Evolutionary conservation across 2,329 filamentous ascomycete genomes (phyloP).

Genomic region (Pseudonectria foliicola): DNA sequence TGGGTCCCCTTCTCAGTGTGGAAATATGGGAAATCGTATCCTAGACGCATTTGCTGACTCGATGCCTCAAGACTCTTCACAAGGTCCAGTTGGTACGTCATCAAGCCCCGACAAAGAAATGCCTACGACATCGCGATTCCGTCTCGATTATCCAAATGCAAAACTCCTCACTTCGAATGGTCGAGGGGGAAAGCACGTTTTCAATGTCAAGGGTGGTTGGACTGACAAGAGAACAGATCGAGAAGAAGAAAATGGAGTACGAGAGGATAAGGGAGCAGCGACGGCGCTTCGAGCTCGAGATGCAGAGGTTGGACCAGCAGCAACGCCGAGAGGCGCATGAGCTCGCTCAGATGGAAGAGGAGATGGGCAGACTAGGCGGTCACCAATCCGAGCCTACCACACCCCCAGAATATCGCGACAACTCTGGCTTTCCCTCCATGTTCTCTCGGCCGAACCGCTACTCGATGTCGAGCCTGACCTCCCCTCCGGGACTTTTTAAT

Average conservation of each 20-base stretch:
- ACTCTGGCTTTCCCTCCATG: constrained; percentile 65
- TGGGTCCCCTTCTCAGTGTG: neutral
- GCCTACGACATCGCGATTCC: constrained; percentile 2
- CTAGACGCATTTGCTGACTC: constrained; percentile 20
- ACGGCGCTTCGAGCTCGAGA: constrained; percentile 82
- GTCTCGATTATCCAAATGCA: neutral
- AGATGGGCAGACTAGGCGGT: constrained; percentile 58
- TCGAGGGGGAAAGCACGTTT: neutral
- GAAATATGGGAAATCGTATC: neutral
- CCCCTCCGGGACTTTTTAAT: constrained; percentile 68
- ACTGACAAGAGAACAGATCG: constrained; percentile 57
- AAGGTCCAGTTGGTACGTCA: constrained; percentile 70
- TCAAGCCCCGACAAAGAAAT: constrained; percentile 1
- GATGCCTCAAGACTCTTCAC: constrained; percentile 56
- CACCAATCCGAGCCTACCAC: constrained; percentile 94
- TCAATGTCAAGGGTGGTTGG: constrained; percentile 1
- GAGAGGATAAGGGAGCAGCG: constrained; percentile 86
- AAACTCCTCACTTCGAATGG: neutral
- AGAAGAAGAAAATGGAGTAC: constrained; percentile 90
- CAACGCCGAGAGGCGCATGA: constrained; percentile 78
- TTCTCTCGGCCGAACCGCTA: constrained; percentile 83
- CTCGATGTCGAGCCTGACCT: constrained; percentile 80
- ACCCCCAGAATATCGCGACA: constrained; percentile 84
- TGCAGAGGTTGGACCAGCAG: constrained; percentile 82
- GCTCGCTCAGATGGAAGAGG: constrained; percentile 76